phyloP scores from a whole-genome alignment of 2,329 filamentous ascomycete species.

The Curvularia eragrostidis region DNA sequence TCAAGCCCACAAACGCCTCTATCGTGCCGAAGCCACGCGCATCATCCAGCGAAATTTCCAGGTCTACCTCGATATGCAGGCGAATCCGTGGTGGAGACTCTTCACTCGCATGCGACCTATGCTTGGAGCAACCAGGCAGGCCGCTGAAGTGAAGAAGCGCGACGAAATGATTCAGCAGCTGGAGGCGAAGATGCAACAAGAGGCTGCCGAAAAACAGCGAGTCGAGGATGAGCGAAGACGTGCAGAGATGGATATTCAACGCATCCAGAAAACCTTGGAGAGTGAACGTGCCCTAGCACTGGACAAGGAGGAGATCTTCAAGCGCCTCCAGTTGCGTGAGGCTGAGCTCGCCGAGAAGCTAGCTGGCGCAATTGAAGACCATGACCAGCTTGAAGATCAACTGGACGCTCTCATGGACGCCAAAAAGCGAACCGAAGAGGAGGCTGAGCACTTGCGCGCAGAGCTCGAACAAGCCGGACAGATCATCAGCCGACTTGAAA shows the following conservation, averaged over 20 bases:
- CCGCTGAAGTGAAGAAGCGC: conserved; percentile 90
- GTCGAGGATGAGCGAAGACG: conserved; percentile 91
- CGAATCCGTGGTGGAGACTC: conserved; percentile 97
- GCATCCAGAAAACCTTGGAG: conserved; percentile 91
- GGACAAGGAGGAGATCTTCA: conserved; percentile 99
- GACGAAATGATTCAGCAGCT: conserved; percentile 92
- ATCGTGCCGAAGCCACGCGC: conserved; percentile 89
- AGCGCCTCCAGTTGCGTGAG: conserved; percentile 90
- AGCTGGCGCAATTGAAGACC: conserved; percentile 87
- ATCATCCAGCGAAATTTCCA: conserved; percentile 96
- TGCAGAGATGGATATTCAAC: conserved; percentile 83
- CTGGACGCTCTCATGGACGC: conserved; percentile 86
- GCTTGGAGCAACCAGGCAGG: conserved; percentile 87
- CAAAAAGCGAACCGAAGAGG: conserved; percentile 86
- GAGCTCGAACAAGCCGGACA: conserved; percentile 91
- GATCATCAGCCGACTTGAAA: conserved; percentile 84
- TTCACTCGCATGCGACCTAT: conserved; percentile 95
- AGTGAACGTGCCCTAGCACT: conserved; percentile 93
- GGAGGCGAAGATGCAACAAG: conserved; percentile 80
- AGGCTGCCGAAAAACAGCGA: conserved; percentile 75
- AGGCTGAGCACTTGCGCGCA: conserved; percentile 76
- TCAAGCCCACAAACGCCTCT: conserved; percentile 89
- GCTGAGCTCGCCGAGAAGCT: conserved; percentile 92
- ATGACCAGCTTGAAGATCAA: conserved; percentile 92
- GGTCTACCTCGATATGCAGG: conserved; percentile 85